Base-by-base conservation (phyloP, 352 stramenopile genomes). In the Phytophthora cactorum region DNA sequence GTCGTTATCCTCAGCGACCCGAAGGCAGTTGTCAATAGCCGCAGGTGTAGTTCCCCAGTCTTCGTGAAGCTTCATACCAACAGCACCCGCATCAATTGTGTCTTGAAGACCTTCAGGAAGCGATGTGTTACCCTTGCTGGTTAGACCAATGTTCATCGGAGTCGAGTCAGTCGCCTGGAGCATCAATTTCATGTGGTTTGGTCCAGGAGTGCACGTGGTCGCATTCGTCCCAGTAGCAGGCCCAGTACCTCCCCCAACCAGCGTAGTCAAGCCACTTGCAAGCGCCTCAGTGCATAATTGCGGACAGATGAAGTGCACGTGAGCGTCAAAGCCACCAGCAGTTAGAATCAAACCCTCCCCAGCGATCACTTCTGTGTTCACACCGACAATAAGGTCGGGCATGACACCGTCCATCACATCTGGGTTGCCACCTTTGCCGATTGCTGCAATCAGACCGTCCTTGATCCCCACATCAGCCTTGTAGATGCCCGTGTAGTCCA, bases 251-350 rank as follows among this genome's bases (percentile, higher is more conserved):
- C 95, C 97, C 47, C 97, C 97, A 10, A 94, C 74, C 15, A 95
- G 71, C 17, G 95, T 99, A 4, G 97, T 99, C 3, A 99, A 68
- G 5, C 97, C 97, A 63, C 82, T 96, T 12, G 90, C 80, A 39
- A 98, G 81, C 0, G 96, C 97, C 72, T 99, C 96, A 7, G 97
- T 95, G 65, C 86, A 96, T 38, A 98, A 86, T 70, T 89, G 78
- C 3, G 97, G 96, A 70, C 97, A 99, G 70, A 99, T 99, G 65
- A 97, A 99, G 79, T 99, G 97, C 39, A 99, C 89, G 70, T 99
- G 97, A 11, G 96, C 91, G 74, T 99, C 97, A 46, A 99, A 92
- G 31, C 92, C 97, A 51, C 97, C 97, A 22, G 96, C 92, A 6
- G 97, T 99, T 8, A 99, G 59, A 81, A 99, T 98, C 58, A 99